phyloP scores from a whole-genome alignment of 2,329 filamentous ascomycete genomes.

The Monilinia laxa region DNA sequence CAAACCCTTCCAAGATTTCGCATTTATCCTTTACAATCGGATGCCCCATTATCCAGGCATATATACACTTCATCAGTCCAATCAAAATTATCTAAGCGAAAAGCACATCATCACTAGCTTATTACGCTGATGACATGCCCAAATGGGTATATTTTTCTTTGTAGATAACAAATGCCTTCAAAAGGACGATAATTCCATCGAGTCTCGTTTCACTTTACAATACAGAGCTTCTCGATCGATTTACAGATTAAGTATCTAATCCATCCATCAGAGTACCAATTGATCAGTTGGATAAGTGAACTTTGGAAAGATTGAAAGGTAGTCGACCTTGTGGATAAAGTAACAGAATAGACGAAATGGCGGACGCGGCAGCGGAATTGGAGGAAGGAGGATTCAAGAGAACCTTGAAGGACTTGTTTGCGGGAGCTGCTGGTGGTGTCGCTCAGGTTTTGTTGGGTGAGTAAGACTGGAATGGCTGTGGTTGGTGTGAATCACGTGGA shows the following conservation, averaged over 20 bases:
- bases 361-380: conserved; percentile 37
- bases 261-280: neutral
- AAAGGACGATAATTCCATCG: neutral
- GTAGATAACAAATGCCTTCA: conserved; percentile 14
- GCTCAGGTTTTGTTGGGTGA: conserved; percentile 91
- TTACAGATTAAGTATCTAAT: neutral
- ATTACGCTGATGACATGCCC: conserved; percentile 15
- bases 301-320: neutral
- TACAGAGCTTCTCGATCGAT: neutral
- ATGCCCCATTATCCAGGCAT: conserved; percentile 9
- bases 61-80: neutral
- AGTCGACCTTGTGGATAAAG: conserved; percentile 3
- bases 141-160: conserved; percentile 17
- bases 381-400: conserved; percentile 39
- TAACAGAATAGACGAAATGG: conserved; percentile 33
- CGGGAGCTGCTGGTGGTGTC: conserved; percentile 86
- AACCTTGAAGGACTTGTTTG: conserved; percentile 75
- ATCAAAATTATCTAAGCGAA: conserved; percentile 14
- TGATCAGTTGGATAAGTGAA: neutral
- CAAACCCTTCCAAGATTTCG: neutral
- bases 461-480: conserved; percentile 40
- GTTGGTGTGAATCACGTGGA: conserved; percentile 23
- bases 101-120: conserved; percentile 20
- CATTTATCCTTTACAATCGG: neutral
- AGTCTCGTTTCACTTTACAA: neutral